A percentile compares a stretch with the other conserved stretches of the same genome.
phyloP scores from a whole-genome alignment of 2,329 filamentous ascomycete species.

The Diaporthe caulivora region DNA sequence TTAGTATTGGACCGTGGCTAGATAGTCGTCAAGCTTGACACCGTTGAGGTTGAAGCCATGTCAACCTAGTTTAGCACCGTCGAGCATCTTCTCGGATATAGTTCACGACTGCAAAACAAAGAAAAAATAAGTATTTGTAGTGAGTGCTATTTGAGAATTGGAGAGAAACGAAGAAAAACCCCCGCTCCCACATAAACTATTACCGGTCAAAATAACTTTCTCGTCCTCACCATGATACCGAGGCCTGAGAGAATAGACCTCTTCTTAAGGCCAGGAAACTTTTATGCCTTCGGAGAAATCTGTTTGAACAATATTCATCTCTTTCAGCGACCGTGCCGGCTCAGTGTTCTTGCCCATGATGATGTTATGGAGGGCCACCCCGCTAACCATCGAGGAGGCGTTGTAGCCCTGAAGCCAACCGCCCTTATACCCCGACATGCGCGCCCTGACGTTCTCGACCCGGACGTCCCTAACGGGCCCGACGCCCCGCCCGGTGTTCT shows the following conservation, averaged over 20 bases:
- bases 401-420: constrained; percentile 21
- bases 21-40: too few species aligned
- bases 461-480: neutral
- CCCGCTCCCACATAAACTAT: neutral
- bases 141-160: too few species aligned
- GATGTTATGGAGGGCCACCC: constrained; percentile 5
- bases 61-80: too few species aligned
- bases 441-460: constrained; percentile 7
- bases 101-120: too few species aligned
- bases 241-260: too few species aligned
- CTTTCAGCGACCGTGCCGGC: neutral
- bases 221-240: accelerated
- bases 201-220: neutral
- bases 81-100: too few species aligned
- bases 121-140: too few species aligned
- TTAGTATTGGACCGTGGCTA: too few species aligned
- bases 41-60: too few species aligned
- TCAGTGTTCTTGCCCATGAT: neutral
- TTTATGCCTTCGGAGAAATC: constrained; percentile 14
- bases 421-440: neutral
- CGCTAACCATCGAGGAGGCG: constrained; percentile 5
- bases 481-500: neutral
- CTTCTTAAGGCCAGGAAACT: neutral
- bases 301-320: constrained; percentile 16
- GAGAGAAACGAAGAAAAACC: neutral